Base-by-base conservation (phyloP, 2,329 filamentous ascomycete species). In the Orbilia brochopaga region DNA sequence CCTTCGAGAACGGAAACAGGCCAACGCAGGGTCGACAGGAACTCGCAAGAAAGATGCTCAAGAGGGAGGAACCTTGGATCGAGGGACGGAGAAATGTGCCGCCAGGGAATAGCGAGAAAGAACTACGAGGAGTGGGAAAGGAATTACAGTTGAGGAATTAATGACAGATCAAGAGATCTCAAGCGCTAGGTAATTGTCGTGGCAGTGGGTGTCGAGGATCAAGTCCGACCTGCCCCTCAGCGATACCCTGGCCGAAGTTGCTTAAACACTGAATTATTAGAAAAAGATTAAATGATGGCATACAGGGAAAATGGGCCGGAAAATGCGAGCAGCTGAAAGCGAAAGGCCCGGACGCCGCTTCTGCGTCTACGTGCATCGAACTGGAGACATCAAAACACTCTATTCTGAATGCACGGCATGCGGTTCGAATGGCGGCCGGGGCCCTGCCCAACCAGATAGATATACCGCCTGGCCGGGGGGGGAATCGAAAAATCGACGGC, bases 181-280 rank as follows among this genome's bases (percentile, higher is more conserved):
- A 65, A 56, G 48, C 48, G 53, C 59, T 65, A 61, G 60, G 55
- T 65, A 65, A 57, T 65, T 48, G 51, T 37, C 17, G 61, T 65
- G 67, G 67, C 67, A 72, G 67, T 57, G 58, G 37, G 37, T 70
- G 65, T 65, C 60, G 50, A 72, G 60, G 37, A 64, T 61, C 55
- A 35, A 64, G 51, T 37, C 48, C 32, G 60, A 72, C 67, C 60
- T 61, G 48, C 67, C 23, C 50, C 60, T 40, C 30, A 65, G 44
- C 40, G 30, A 57, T 61, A 69, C 51, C 53, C 54, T 42, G 56
- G 51, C 58, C 46, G 54, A 56, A 55, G 19, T 21, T 48, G 17
- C 44, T 48, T 15, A 65, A 48, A 61, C 61, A 19, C 55, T 19
- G 35, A 67, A 66, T 67, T 55, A 67, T 51, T 55, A 67, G 59